Base-by-base conservation (phyloP, 768 basidiomycete genomes). In the Leccinum sublutescens region DNA sequence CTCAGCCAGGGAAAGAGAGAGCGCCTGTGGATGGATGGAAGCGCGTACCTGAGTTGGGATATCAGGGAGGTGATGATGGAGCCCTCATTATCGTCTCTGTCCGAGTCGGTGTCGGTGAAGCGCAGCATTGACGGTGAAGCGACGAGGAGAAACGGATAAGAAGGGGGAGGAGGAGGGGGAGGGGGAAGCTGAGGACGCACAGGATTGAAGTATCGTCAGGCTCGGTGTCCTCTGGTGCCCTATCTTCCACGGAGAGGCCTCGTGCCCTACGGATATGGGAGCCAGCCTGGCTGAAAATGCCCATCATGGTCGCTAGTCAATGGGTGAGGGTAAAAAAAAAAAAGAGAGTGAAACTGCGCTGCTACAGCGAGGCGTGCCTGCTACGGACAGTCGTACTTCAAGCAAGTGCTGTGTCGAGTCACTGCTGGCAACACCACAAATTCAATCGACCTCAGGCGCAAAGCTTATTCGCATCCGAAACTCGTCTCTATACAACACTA, bases 51-150 rank as follows among this genome's bases (percentile, higher is more conserved):
- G 58, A 97, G 83, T 74, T 98, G 95, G 21, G 91, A 89, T 68
- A 97, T 96, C 66, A 97, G 76, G 12, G 88, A 87, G 61, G 85
- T 72, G 72, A 97, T 89, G 65, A 98, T 84, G 50, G 93, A 96
- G 53, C 95, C 95, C 72, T 98, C 91, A 75, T 95, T 82, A 74
- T 95, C 93, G 75, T 96, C 93, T 75, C 92, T 93, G 45, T 79
- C 68, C 58, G 61, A 67, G 71, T 78, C 69, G 73, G 74, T 11
- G 63, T 73, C 64, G 25, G 65, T 63, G 61, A 64, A 69, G 56
- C 67, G 68, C 76, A 77, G 75, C 61, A 56, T 50, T 36, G 52
- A 29, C 14, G 53, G 45, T 19, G 52, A 38, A 45, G 56, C 25
- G 58, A 56, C 29, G 57, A 52, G 61, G 49, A 25, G 55, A 58